Percentiles rank a stretch among this genome's conserved stretches.
These are phyloP conservation scores for Pythium monospermum DNA, from an alignment of 352 stramenopile genomes.

Conservation along the genomic window DNA sequence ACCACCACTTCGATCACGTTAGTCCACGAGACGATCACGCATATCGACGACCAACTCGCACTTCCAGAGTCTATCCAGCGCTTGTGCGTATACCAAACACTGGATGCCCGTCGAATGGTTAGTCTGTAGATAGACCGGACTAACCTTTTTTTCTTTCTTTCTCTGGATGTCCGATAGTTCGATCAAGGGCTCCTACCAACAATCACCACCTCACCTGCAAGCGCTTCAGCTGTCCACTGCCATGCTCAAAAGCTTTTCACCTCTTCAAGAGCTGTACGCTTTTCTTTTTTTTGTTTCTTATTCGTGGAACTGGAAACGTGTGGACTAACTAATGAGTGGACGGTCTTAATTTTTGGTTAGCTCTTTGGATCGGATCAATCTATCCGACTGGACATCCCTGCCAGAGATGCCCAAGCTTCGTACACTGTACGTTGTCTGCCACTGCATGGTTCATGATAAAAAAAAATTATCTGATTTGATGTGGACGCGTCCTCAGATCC, in stretches of 20 bases:
- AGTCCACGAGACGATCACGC: neutral
- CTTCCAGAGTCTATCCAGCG: neutral
- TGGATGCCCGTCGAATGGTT: no score
- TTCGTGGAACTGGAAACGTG: no score
- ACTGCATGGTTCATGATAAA: no score
- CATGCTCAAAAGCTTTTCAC: neutral
- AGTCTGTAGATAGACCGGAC: neutral
- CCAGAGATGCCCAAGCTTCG: conserved; percentile 10
- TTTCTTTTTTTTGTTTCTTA: neutral
- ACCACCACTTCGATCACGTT: neutral
- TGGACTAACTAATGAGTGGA: no score
- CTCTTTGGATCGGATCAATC: neutral
- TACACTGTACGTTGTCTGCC: conserved; percentile 13
- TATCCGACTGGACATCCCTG: conserved; percentile 8
- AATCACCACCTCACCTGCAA: neutral
- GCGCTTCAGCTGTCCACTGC: neutral
- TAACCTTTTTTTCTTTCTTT: neutral
- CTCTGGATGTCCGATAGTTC: neutral
- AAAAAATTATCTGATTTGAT: no score
- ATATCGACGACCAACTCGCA: conserved; percentile 6
- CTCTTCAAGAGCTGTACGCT: neutral
- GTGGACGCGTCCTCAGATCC: no score
- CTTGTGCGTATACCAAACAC: conserved; percentile 1
- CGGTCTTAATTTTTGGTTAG: no score
- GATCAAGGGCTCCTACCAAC: neutral